These are phyloP conservation scores for Epithemia pelagica DNA, from an alignment of 108 stramenopile species.

Conservation along the genomic window DNA sequence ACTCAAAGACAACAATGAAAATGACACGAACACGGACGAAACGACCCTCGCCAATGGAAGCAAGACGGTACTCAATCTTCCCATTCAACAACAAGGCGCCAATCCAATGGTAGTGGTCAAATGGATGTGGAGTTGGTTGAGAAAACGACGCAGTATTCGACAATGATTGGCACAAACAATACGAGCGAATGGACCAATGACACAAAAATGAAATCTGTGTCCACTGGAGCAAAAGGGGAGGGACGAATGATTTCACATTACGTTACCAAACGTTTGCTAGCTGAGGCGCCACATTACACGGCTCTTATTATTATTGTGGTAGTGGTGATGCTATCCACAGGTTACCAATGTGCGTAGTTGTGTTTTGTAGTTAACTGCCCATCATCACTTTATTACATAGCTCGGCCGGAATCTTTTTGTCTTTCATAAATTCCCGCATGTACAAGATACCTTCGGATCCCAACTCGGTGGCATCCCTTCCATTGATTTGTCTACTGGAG, in stretches of 20 bases:
- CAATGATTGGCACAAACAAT: too few relatives aligned
- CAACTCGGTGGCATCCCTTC: conserved; percentile 67
- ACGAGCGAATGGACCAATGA: too few relatives aligned
- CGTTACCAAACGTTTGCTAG: too few relatives aligned
- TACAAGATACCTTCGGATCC: conserved; percentile 84
- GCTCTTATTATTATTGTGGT: too few relatives aligned
- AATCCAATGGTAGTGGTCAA: not conserved
- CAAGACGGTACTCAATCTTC: not conserved
- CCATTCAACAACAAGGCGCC: conserved; percentile 2
- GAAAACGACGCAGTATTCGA: not conserved
- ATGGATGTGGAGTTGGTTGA: not conserved
- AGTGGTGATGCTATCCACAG: too few relatives aligned
- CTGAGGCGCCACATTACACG: too few relatives aligned
- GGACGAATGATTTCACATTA: too few relatives aligned
- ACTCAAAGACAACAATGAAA: too few relatives aligned
- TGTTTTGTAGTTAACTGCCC: too few relatives aligned
- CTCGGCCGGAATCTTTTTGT: conserved; percentile 44
- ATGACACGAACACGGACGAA: not conserved
- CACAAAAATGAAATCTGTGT: too few relatives aligned
- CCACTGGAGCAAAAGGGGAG: too few relatives aligned
- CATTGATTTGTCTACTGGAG: conserved; percentile 64
- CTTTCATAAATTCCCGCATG: conserved; percentile 87
- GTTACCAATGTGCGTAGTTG: too few relatives aligned
- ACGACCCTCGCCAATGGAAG: not conserved
- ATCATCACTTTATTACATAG: conserved; percentile 49